phyloP scores from a whole-genome alignment of 140 eudicot species.

The Stevia rebaudiana region DNA sequence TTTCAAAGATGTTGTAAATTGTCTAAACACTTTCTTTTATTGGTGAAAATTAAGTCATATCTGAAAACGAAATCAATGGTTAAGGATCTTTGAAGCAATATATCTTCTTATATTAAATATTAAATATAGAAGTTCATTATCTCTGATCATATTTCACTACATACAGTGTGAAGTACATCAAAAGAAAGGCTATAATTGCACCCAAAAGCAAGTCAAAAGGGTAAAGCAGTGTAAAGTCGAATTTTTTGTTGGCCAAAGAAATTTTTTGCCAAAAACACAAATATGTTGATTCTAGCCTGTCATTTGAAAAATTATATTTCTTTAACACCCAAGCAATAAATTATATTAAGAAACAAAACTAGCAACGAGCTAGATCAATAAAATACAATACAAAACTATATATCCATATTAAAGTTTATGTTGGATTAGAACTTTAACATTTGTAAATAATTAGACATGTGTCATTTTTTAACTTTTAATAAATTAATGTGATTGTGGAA shows the following conservation, averaged over 20 bases:
- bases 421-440: not conserved
- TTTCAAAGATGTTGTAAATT: not conserved
- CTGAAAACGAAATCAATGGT: not conserved
- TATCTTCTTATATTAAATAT: not conserved
- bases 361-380: too few species aligned
- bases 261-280: constrained; percentile 3
- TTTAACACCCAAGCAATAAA: too few species aligned
- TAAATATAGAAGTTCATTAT: not conserved
- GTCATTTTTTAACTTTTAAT: too few species aligned
- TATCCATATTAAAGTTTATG: not conserved
- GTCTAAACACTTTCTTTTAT: too few species aligned
- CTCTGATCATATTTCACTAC: constrained; percentile 18
- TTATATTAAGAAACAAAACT: too few species aligned
- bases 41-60: too few species aligned
- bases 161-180: constrained; percentile 5
- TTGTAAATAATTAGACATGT: too few species aligned
- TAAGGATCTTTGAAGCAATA: not conserved
- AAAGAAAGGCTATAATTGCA: constrained; percentile 30
- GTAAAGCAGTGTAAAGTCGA: constrained; percentile 19
- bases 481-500: not conserved
- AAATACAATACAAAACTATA: too few species aligned
- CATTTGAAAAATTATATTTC: too few species aligned
- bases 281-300: constrained; percentile 22
- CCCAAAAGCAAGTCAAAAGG: constrained; percentile 24
- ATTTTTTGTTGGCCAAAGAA: constrained; percentile 11